phyloP scores from a whole-genome alignment of 495 filamentous ascomycete genomes.

The Penicillium cosmopolitanum region DNA sequence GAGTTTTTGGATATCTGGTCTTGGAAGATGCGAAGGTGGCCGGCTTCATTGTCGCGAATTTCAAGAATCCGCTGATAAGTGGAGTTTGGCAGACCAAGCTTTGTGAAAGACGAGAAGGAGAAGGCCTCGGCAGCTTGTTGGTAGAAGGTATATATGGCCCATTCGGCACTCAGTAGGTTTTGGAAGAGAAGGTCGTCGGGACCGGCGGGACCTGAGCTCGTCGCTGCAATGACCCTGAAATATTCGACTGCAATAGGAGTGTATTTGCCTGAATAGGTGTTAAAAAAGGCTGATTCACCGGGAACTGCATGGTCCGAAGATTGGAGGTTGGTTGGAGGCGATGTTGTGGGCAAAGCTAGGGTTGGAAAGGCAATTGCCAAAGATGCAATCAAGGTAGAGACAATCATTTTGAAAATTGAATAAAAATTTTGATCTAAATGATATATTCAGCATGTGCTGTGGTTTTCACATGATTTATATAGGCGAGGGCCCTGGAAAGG shows the following conservation, averaged over 20 bases:
- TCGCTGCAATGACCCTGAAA: constrained; percentile 13
- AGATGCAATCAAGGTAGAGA: constrained; percentile 8
- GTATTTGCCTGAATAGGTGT: constrained; percentile 43
- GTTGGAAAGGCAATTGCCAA: constrained; percentile 4
- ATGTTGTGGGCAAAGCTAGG: constrained; percentile 6
- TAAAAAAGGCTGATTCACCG: constrained; percentile 47
- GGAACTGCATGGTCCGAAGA: constrained; percentile 27
- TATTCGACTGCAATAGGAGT: constrained; percentile 17
- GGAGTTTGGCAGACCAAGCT: constrained; percentile 43
- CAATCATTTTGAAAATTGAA: not conserved
- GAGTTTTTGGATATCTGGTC: constrained; percentile 54
- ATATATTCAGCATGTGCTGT: too few species aligned
- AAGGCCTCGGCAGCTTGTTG: constrained; percentile 54
- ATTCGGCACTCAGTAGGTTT: constrained; percentile 57
- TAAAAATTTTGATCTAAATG: too few species aligned
- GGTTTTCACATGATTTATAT: too few species aligned
- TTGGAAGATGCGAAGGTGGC: constrained; percentile 59
- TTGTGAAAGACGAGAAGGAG: constrained; percentile 42
- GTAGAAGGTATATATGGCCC: constrained; percentile 59
- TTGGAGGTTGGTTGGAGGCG: not conserved
- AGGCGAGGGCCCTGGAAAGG: too few species aligned
- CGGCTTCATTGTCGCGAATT: constrained; percentile 61
- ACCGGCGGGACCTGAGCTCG: constrained; percentile 22
- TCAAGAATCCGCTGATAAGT: constrained; percentile 55
- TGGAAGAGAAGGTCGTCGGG: constrained; percentile 55